Evolutionary conservation across 192 early-diverging fungal genomes (phyloP).

Genomic region (Coemansia asiatica): DNA sequence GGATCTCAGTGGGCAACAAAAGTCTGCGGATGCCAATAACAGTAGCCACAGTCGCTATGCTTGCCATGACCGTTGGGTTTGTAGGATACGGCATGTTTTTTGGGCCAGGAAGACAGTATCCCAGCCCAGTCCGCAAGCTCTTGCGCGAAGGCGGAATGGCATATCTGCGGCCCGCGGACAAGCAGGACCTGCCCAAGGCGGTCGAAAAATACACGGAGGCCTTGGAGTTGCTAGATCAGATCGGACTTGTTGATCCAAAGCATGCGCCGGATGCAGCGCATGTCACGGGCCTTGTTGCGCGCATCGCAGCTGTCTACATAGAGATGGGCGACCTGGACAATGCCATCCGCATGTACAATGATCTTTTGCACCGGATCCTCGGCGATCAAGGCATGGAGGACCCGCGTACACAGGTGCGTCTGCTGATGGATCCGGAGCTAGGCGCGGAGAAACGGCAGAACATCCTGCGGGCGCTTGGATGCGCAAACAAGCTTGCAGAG

Average conservation of each 20-base stretch:
- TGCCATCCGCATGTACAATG: slow-evolving; percentile 33
- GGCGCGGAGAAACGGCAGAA: slow-evolving; percentile 16
- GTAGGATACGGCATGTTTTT: slow-evolving; percentile 33
- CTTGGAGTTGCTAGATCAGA: slow-evolving; percentile 30
- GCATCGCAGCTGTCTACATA: slow-evolving; percentile 35
- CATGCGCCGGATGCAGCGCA: slow-evolving; percentile 34
- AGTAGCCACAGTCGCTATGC: slow-evolving; percentile 6
- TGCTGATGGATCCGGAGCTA: slow-evolving; percentile 30
- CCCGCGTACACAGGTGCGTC: slow-evolving; percentile 29
- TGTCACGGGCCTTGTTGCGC: slow-evolving; percentile 46
- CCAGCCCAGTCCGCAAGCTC: slow-evolving; percentile 31
- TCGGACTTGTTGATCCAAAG: slow-evolving; percentile 25
- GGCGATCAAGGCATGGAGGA: slow-evolving; percentile 38
- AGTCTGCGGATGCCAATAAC: slow-evolving; percentile 19
- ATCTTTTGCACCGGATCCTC: slow-evolving; percentile 45
- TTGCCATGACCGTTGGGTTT: slow-evolving; percentile 16
- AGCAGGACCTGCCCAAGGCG: slow-evolving; percentile 52
- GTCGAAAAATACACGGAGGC: slow-evolving; percentile 38
- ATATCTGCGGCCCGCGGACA: slow-evolving; percentile 34
- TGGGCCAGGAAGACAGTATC: slow-evolving; percentile 35
- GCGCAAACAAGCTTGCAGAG: slow-evolving; percentile 54
- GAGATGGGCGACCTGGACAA: slow-evolving; percentile 51
- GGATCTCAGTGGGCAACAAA: not conserved
- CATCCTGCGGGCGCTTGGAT: slow-evolving; percentile 44
- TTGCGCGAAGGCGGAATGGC: slow-evolving; percentile 46